phyloP scores from a whole-genome alignment of 352 stramenopile genomes.

The Ochromonadaceae sp. region DNA sequence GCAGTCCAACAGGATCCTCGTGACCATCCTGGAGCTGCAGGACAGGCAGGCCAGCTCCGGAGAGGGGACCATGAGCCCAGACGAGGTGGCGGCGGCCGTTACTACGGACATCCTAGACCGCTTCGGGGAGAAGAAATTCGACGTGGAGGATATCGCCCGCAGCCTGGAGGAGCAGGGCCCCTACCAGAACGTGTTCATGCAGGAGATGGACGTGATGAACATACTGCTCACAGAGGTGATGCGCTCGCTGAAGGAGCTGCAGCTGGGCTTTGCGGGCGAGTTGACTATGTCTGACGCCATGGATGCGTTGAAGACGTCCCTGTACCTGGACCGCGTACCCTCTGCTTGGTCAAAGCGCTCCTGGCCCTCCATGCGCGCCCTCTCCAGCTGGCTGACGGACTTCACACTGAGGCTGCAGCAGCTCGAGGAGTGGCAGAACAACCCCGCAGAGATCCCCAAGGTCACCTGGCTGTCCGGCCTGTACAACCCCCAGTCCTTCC shows the following conservation, averaged over 20 bases:
- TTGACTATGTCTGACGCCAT: conserved; percentile 94
- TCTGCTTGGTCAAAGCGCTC: conserved; percentile 80
- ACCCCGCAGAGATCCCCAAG: conserved; percentile 82
- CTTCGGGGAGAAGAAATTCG: conserved; percentile 91
- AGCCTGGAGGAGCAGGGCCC: conserved; percentile 78
- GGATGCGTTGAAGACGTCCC: conserved; percentile 76
- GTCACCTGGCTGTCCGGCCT: conserved; percentile 86
- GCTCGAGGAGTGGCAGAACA: conserved; percentile 88
- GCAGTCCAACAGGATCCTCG: conserved; percentile 85
- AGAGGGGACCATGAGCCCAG: conserved; percentile 68
- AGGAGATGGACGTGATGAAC: conserved; percentile 96
- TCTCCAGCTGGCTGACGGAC: conserved; percentile 81
- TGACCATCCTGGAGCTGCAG: conserved; percentile 85
- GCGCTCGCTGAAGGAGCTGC: conserved; percentile 86
- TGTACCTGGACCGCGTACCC: conserved; percentile 77
- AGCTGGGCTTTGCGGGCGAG: conserved; percentile 85
- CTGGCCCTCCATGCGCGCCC: conserved; percentile 71
- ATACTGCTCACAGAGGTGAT: conserved; percentile 79
- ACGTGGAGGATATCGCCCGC: conserved; percentile 82
- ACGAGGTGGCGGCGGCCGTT: conserved; percentile 68
- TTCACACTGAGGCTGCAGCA: conserved; percentile 73
- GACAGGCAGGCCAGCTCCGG: conserved; percentile 57
- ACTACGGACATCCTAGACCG: conserved; percentile 79
- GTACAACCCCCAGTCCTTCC: conserved; percentile 87
- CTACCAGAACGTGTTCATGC: conserved; percentile 87